Evolutionary conservation across 257 asterid species (phyloP).

Genomic region (Penstemon newberryi): DNA sequence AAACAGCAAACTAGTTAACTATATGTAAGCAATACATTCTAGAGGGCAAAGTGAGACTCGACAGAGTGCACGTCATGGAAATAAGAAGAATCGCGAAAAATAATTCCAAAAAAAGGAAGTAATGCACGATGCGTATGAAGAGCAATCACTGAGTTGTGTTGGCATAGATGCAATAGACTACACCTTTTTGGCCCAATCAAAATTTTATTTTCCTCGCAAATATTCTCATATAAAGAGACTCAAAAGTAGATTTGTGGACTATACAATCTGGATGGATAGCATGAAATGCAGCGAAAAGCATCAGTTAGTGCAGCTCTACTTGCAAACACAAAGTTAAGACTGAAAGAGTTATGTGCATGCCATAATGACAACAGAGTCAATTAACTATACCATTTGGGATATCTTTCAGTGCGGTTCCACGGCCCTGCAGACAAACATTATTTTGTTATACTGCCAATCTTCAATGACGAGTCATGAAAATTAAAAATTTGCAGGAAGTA

Average conservation of each 20-base stretch:
- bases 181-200: neutral
- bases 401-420: constrained; percentile 92
- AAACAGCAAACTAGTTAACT: neutral
- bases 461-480: constrained; percentile 14
- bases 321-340: neutral
- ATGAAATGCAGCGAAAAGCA: constrained; percentile 13
- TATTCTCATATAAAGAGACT: constrained; percentile 1
- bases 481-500: neutral
- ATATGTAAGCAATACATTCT: neutral
- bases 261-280: neutral
- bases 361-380: constrained; percentile 19
- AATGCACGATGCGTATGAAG: neutral
- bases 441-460: constrained; percentile 16
- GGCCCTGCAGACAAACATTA: constrained; percentile 63
- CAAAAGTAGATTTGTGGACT: neutral
- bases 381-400: constrained; percentile 78
- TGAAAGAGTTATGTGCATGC: neutral
- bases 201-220: neutral
- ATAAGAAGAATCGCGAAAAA: no score
- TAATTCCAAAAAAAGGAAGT: no score
- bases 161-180: no score
- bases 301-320: constrained; percentile 7
- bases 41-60: neutral
- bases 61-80: no score
- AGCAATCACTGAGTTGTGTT: neutral